Evolutionary conservation across 2,329 filamentous ascomycete species (phyloP).

Genomic region (Plectosphaerella cucumerina): DNA sequence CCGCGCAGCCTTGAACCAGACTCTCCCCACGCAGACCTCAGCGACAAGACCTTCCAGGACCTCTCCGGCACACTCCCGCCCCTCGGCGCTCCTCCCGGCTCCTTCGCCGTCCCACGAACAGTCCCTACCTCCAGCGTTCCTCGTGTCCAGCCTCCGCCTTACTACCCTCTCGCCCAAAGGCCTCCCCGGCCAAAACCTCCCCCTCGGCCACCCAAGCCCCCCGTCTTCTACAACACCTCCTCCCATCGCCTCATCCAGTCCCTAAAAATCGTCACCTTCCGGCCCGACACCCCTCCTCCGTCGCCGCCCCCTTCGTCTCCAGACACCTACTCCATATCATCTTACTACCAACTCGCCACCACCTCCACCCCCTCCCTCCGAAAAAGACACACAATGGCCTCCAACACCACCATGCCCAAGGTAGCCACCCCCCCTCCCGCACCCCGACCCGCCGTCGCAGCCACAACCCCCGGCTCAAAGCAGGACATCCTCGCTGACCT

Average conservation of each 20-base stretch:
- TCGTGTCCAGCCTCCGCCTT: constrained; percentile 3
- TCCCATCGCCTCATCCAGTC: constrained; percentile 13
- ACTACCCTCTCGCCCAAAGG: constrained; percentile 3
- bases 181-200: not conserved
- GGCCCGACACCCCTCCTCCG: not conserved
- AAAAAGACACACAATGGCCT: not conserved
- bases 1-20: not conserved
- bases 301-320: not conserved
- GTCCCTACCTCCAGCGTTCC: constrained; percentile 2
- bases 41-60: constrained; percentile 3
- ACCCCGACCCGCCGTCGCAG: not conserved
- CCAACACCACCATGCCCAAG: constrained; percentile 1
- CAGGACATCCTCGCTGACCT: constrained; percentile 14
- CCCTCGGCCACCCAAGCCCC: constrained; percentile 12
- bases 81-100: not conserved
- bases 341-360: not conserved
- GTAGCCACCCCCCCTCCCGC: constrained; percentile 2
- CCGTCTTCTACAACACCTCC: constrained; percentile 17
- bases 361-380: not conserved
- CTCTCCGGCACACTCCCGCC: not conserved
- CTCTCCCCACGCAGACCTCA: constrained; percentile 3
- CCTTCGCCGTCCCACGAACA: constrained; percentile 1
- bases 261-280: constrained; percentile 4
- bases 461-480: not conserved
- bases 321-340: not conserved